Percentiles rank a stretch among this genome's conserved stretches.
Conservation (phyloP, 1,284 basidiomycete species). For the Gomphus bonarii region DNA sequence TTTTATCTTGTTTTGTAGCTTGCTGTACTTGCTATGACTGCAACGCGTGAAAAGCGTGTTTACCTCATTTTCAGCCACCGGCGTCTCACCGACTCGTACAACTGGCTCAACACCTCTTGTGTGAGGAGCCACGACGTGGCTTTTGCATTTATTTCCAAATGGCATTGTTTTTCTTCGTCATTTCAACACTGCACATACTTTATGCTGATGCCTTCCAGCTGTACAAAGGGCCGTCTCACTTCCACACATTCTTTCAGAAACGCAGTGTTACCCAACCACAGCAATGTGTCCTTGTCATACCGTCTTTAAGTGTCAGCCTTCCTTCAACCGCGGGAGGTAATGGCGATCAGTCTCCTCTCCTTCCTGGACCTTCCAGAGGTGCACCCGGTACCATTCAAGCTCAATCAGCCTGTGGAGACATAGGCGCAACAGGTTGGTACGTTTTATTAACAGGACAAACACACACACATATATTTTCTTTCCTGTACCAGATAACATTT, state of each 20-base stretch:
- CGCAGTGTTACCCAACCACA: not conserved
- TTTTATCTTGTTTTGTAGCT: no score
- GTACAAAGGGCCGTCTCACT: not conserved
- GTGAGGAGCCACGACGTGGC: not conserved
- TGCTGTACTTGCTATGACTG: not conserved
- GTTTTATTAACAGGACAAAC: not conserved
- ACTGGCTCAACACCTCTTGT: not conserved
- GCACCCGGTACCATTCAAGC: slow-evolving; percentile 7
- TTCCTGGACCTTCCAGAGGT: slow-evolving; percentile 7
- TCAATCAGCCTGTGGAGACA: slow-evolving; percentile 10
- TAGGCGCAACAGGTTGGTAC: slow-evolving; percentile 8
- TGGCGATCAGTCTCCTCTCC: slow-evolving; percentile 8
- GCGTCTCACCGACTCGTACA: not conserved
- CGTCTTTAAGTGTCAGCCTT: not conserved
- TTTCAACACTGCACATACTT: not conserved
- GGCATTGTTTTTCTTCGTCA: not conserved
- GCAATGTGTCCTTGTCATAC: slow-evolving; percentile 7
- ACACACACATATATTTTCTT: not conserved
- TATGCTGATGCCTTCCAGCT: not conserved
- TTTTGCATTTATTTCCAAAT: not conserved
- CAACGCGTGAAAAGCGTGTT: not conserved
- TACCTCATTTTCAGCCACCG: not conserved
- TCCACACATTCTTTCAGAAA: not conserved
- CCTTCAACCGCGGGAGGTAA: not conserved
- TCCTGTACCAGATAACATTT: slow-evolving; percentile 32